phyloP scores from a whole-genome alignment of 1,284 basidiomycete species.

The Phlebopus sp. region DNA sequence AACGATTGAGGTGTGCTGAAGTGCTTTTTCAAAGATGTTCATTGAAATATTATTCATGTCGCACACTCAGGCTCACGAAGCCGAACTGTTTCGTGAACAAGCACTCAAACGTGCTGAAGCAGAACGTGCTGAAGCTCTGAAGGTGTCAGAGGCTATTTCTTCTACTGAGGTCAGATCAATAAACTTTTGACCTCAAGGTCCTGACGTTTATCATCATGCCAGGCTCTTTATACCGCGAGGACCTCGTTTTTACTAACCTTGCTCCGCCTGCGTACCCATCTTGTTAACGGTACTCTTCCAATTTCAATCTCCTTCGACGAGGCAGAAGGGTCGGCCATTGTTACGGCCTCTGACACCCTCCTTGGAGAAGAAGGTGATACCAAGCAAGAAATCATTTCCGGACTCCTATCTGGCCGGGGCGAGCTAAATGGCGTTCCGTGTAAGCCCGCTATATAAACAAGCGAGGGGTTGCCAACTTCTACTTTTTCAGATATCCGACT shows the following conservation, averaged over 20 bases:
- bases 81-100: slow-evolving; percentile 56
- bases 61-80: slow-evolving; percentile 53
- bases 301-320: slow-evolving; percentile 46
- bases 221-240: slow-evolving; percentile 29
- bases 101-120: slow-evolving; percentile 50
- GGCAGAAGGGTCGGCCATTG: slow-evolving; percentile 52
- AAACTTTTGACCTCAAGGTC: neutral
- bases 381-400: slow-evolving; percentile 50
- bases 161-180: slow-evolving; percentile 51
- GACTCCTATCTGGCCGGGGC: slow-evolving; percentile 54
- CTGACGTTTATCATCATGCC: neutral
- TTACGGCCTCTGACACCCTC: slow-evolving; percentile 50
- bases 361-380: slow-evolving; percentile 49
- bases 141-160: slow-evolving; percentile 52
- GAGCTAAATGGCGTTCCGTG: slow-evolving; percentile 59
- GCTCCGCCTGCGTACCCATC: slow-evolving; percentile 59
- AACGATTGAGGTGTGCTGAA: slow-evolving; percentile 64
- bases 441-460: slow-evolving; percentile 32
- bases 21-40: neutral
- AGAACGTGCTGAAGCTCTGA: slow-evolving; percentile 52
- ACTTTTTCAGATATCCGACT: slow-evolving; percentile 52
- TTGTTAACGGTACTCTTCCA: slow-evolving; percentile 46
- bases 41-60: neutral
- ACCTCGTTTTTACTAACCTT: slow-evolving; percentile 59
- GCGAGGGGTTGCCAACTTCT: slow-evolving; percentile 6